Conservation (phyloP, 306 rosid genomes). For the Mucuna pruriens region DNA sequence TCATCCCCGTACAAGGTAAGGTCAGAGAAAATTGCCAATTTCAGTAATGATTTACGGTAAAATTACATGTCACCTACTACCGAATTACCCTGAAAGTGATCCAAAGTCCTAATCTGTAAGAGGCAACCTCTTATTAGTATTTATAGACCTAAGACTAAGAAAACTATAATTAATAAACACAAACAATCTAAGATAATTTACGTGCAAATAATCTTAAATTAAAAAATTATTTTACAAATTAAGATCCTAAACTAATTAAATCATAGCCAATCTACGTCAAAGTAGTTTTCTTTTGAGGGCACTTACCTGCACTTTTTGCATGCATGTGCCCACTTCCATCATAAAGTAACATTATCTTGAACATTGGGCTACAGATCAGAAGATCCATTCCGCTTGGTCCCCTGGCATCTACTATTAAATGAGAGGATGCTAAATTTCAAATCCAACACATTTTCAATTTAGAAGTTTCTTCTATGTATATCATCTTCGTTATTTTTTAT, state of each 20-base stretch:
- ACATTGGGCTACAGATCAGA: slow-evolving; percentile 40
- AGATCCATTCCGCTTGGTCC: slow-evolving; percentile 26
- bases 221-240: background rate
- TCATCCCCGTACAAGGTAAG: background rate
- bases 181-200: too few species aligned
- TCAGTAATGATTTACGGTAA: background rate
- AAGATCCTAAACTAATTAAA: background rate
- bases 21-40: background rate
- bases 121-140: background rate
- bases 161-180: too few species aligned
- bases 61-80: background rate
- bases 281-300: slow-evolving; percentile 31
- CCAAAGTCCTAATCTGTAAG: background rate
- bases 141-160: background rate
- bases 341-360: slow-evolving; percentile 41
- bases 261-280: slow-evolving; percentile 20
- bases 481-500: too few species aligned
- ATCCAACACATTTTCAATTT: background rate
- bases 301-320: slow-evolving; percentile 34
- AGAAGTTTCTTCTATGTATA: background rate
- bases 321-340: slow-evolving; percentile 44
- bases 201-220: background rate
- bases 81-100: background rate
- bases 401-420: background rate
- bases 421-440: background rate